Evolutionary conservation across 1,284 basidiomycete species (phyloP).

Genomic region (Albatrellus sp.): DNA sequence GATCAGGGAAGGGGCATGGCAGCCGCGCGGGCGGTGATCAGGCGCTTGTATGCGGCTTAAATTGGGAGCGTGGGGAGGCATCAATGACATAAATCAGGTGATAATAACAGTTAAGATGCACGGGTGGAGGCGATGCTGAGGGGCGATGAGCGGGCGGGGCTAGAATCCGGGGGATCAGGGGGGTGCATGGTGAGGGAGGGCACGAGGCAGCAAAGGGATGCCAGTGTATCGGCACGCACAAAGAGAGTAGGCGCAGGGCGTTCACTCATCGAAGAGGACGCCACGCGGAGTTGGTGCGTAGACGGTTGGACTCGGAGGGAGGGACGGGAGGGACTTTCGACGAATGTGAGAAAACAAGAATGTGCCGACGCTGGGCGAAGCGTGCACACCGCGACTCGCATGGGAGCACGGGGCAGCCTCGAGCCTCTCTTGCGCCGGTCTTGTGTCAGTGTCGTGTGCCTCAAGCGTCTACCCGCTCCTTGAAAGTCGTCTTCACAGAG

Average conservation of each 20-base stretch:
- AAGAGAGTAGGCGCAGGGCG: slow-evolving; percentile 42
- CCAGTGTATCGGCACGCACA: slow-evolving; percentile 56
- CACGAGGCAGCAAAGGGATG: slow-evolving; percentile 20
- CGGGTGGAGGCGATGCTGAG: slow-evolving; percentile 11
- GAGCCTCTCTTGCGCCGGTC: slow-evolving; percentile 35
- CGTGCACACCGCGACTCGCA: slow-evolving; percentile 29
- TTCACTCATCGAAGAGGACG: slow-evolving; percentile 61
- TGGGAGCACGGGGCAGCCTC: slow-evolving; percentile 28
- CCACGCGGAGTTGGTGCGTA: slow-evolving; percentile 34
- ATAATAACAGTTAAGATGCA: slow-evolving; percentile 13
- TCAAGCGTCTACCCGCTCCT: slow-evolving; percentile 31
- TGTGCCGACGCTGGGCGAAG: slow-evolving; percentile 38
- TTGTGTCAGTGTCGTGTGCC: slow-evolving; percentile 53
- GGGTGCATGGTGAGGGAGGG: slow-evolving; percentile 12
- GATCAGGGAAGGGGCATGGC: slow-evolving; percentile 2
- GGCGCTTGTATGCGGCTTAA: slow-evolving; percentile 11
- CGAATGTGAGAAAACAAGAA: slow-evolving; percentile 38
- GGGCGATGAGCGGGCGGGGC: slow-evolving; percentile 6
- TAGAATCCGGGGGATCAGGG: slow-evolving; percentile 10
- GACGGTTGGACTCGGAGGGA: slow-evolving; percentile 39
- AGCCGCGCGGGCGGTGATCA: slow-evolving; percentile 18
- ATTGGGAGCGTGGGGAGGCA: slow-evolving; percentile 4
- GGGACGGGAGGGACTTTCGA: slow-evolving; percentile 25
- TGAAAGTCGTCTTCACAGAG: slow-evolving; percentile 34
- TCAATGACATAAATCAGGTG: slow-evolving; percentile 13